Evolutionary conservation across 176 grass and related monocot species (phyloP), one percentile per base, ranked within the genome.

Genomic region (Melocanna baccifera): DNA sequence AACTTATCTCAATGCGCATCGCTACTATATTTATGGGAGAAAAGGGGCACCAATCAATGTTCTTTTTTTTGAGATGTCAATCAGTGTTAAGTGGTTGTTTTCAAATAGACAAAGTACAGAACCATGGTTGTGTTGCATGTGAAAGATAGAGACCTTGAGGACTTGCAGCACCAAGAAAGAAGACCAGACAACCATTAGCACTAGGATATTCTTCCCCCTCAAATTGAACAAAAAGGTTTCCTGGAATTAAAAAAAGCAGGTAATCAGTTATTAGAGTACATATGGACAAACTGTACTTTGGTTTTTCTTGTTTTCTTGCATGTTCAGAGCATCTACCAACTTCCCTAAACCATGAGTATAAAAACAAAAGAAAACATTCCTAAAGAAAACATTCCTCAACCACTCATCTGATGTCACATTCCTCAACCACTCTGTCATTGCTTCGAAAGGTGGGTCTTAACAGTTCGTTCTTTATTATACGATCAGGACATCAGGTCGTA

Each of bases 181-280:
- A 26, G 78, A 94, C 97, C 97, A 99, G 48, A 90, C 78, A 20
- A 89, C 15, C 86, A 96, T 67, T 22, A 99, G 81, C 20, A 96
- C 62, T 34, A 92, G 71, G 29, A 96, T 91, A 79, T 92, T 86
- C 89, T 94, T 96, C 91, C 91, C 94, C 25, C 90, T 99, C 89
- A 92, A 52, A 58, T 99, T 99, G 91, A 92, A 96, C 45, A 78
- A 20, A 34, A 99, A 64, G 47, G 84, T 90, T 20, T 99, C 93
- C 97, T 99, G 81, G 19, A 71, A 87, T 51, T 11, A 71, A 75
- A 89, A 65, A 59, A 11, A 34, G 45, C 34, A 57, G 11, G 15
- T 29, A 75, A 65, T 71, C 61, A 86, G 45, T 36, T 41, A 71
- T 42, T 65, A 65, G 15, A 20, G 11, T 41, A 26, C 18, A 69